Conservation (phyloP, 2,329 filamentous ascomycete species). For the Colletotrichum abscissum region DNA sequence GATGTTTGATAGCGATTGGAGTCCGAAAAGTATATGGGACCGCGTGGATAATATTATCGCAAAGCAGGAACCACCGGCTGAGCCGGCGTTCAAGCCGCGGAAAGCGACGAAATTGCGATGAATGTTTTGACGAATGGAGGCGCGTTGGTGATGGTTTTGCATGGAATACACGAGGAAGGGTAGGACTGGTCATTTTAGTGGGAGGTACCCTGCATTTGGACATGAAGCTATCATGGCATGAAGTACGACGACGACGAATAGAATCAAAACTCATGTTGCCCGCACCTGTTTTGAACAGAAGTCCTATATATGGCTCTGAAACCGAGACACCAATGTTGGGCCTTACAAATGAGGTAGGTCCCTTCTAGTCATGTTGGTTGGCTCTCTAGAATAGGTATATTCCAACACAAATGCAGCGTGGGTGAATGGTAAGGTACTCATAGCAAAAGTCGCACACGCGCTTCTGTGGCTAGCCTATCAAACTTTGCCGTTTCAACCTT, state of each 20-base stretch:
- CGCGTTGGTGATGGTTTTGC: too few species aligned
- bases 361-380: neutral
- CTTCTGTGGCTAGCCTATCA: too few species aligned
- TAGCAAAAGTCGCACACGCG: too few species aligned
- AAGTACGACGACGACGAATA: neutral
- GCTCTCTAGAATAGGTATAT: neutral
- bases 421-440: neutral
- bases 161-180: neutral
- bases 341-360: neutral
- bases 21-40: neutral
- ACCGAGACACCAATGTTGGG: neutral
- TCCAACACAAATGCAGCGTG: neutral
- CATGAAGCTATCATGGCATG: neutral
- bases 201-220: neutral
- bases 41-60: neutral
- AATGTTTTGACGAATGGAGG: neutral
- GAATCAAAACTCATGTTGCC: neutral
- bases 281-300: neutral
- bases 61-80: neutral
- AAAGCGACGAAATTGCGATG: neutral
- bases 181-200: neutral
- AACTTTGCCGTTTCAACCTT: too few species aligned
- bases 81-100: neutral
- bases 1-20: constrained; percentile 57
- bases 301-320: neutral